These are phyloP conservation scores for Exophiala viscosa DNA, from an alignment of 2,329 filamentous ascomycete genomes.

Conservation along the genomic window DNA sequence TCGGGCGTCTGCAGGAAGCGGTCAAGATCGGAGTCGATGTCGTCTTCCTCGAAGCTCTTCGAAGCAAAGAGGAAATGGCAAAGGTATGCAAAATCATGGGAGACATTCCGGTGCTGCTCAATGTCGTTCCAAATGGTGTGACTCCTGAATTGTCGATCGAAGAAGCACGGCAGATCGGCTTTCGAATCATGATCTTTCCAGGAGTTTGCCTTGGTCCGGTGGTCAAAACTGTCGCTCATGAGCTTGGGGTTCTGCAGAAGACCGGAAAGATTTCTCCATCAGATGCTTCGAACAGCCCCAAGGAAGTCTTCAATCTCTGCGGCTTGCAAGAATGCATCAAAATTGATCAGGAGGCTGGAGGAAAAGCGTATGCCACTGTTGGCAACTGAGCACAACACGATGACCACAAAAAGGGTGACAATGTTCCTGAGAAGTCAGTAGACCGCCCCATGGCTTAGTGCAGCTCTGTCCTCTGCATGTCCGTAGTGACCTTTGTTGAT, in stretches of 20 bases:
- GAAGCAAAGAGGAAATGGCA: constrained; percentile 37
- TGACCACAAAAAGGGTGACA: not conserved
- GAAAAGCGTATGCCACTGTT: constrained; percentile 25
- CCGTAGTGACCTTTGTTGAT: no score
- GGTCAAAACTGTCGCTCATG: constrained; percentile 35
- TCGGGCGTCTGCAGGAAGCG: constrained; percentile 39
- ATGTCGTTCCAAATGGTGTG: constrained; percentile 44
- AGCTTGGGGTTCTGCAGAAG: constrained; percentile 36
- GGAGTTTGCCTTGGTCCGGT: constrained; percentile 40
- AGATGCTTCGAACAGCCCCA: constrained; percentile 33
- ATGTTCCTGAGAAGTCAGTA: not conserved
- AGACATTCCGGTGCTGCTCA: constrained; percentile 41
- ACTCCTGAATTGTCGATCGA: constrained; percentile 39
- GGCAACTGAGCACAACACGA: constrained; percentile 3
- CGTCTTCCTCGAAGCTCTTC: constrained; percentile 42
- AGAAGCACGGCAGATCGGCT: constrained; percentile 40
- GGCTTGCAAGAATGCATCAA: constrained; percentile 41
- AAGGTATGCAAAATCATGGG: constrained; percentile 36
- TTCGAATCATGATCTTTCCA: constrained; percentile 43
- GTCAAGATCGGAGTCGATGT: constrained; percentile 41
- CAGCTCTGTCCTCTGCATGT: no score
- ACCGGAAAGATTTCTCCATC: constrained; percentile 33
- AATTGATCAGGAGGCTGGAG: constrained; percentile 40
- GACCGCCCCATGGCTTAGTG: no score
- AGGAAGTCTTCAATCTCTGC: constrained; percentile 43